Evolutionary conservation across 306 rosid species (phyloP).

Genomic region (Fragaria ananassa): DNA sequence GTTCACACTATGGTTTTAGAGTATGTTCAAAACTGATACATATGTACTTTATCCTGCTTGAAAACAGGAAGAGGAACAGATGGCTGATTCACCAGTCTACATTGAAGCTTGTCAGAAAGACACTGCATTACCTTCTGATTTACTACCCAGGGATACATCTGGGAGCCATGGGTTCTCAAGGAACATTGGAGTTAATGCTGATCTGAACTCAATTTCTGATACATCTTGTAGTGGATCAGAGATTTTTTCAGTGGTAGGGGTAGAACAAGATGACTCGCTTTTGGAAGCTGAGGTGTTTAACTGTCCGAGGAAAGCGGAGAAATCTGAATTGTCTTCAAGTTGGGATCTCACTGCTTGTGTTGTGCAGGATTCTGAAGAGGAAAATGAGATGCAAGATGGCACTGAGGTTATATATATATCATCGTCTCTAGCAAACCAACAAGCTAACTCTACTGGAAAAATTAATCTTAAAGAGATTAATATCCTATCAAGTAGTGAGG

Average conservation of each 20-base stretch:
- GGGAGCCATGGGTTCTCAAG: constrained; percentile 23
- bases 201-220: constrained; percentile 20
- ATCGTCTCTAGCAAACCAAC: constrained; percentile 21
- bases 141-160: constrained; percentile 36
- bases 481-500: constrained; percentile 18
- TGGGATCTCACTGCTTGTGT: constrained; percentile 35
- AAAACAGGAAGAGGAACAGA: constrained; percentile 45
- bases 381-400: constrained; percentile 20
- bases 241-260: constrained; percentile 19
- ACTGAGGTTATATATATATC: constrained; percentile 9
- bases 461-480: constrained; percentile 30
- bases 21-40: constrained; percentile 1
- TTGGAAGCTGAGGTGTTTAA: constrained; percentile 24
- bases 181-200: constrained; percentile 16
- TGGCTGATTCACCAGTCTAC: constrained; percentile 28
- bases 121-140: constrained; percentile 26
- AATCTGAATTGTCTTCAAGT: constrained; percentile 24
- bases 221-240: constrained; percentile 17
- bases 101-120: constrained; percentile 27
- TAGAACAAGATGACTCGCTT: constrained; percentile 23
- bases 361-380: constrained; percentile 57
- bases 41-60: constrained; percentile 14
- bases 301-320: constrained; percentile 27
- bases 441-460: constrained; percentile 21
- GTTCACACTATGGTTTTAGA: not conserved